Conservation (phyloP, 495 filamentous ascomycete species). For the Cenococcum geophilum region DNA sequence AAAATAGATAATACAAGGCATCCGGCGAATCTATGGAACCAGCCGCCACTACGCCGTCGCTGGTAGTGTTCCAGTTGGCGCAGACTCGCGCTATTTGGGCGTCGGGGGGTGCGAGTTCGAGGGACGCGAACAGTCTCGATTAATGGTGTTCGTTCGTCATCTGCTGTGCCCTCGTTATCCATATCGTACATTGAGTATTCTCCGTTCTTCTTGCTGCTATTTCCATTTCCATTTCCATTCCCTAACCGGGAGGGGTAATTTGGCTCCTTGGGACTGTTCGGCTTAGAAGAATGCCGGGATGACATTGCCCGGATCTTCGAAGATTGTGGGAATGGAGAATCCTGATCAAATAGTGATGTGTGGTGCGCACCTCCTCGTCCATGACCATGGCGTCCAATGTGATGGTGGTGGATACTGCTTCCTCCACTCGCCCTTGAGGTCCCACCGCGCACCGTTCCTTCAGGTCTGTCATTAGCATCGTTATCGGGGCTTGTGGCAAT, state of each 20-base stretch:
- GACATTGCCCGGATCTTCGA: conserved; percentile 29
- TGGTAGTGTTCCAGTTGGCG: conserved; percentile 69
- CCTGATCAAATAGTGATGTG: conserved; percentile 64
- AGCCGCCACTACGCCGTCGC: conserved; percentile 47
- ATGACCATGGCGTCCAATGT: conserved; percentile 67
- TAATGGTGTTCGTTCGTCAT: conserved; percentile 86
- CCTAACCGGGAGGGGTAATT: conserved; percentile 16
- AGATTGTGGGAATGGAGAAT: conserved; percentile 55
- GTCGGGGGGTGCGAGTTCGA: conserved; percentile 56
- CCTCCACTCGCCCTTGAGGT: conserved; percentile 52
- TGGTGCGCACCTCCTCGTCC: conserved; percentile 56
- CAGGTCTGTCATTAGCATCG: conserved; percentile 19
- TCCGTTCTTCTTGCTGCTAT: conserved; percentile 40
- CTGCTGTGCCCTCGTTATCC: conserved; percentile 64
- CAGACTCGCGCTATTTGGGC: conserved; percentile 53
- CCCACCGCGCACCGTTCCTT: conserved; percentile 28
- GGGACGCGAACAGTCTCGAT: conserved; percentile 58
- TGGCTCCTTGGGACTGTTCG: conserved; percentile 39
- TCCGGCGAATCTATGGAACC: conserved; percentile 57
- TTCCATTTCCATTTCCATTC: conserved; percentile 33
- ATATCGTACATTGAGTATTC: conserved; percentile 59
- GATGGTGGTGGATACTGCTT: conserved; percentile 53
- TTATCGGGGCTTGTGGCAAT: conserved; percentile 55
- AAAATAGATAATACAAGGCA: conserved; percentile 71
- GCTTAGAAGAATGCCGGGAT: conserved; percentile 57